phyloP scores from a whole-genome alignment of 2,329 filamentous ascomycete genomes.

The Fusarium piperis region DNA sequence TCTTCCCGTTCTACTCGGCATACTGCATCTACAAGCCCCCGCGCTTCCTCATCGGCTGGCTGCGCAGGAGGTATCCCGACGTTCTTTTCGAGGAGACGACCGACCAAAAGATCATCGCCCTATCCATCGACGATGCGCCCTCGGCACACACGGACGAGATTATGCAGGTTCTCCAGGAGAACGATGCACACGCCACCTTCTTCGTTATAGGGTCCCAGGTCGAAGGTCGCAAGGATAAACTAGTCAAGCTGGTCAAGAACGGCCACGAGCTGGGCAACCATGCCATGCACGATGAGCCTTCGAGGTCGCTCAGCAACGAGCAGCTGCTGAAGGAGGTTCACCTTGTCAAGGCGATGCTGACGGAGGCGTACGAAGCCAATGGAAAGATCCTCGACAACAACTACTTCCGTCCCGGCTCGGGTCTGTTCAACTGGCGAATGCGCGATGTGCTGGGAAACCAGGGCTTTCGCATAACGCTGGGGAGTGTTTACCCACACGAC shows the following conservation, averaged over 20 bases:
- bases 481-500: constrained; percentile 89
- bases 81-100: constrained; percentile 77
- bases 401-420: constrained; percentile 86
- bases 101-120: constrained; percentile 73
- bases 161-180: constrained; percentile 69
- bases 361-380: constrained; percentile 63
- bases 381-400: constrained; percentile 59
- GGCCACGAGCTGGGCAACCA: constrained; percentile 86
- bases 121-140: constrained; percentile 90
- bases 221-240: constrained; percentile 60
- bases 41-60: constrained; percentile 72
- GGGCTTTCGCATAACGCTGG: constrained; percentile 79
- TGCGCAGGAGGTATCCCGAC: constrained; percentile 77
- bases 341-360: constrained; percentile 70
- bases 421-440: constrained; percentile 82
- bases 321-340: constrained; percentile 71
- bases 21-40: constrained; percentile 88
- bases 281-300: constrained; percentile 87
- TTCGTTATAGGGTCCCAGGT: constrained; percentile 89
- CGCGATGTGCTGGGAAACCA: constrained; percentile 66
- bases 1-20: constrained; percentile 55
- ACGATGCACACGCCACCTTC: constrained; percentile 81
- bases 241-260: constrained; percentile 66
- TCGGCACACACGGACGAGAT: constrained; percentile 78
- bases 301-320: constrained; percentile 65